Percentiles rank a stretch among this genome's conserved stretches.
Evolutionary conservation across 352 stramenopile species (phyloP).

Genomic region (Chrysophaeum taylorii): DNA sequence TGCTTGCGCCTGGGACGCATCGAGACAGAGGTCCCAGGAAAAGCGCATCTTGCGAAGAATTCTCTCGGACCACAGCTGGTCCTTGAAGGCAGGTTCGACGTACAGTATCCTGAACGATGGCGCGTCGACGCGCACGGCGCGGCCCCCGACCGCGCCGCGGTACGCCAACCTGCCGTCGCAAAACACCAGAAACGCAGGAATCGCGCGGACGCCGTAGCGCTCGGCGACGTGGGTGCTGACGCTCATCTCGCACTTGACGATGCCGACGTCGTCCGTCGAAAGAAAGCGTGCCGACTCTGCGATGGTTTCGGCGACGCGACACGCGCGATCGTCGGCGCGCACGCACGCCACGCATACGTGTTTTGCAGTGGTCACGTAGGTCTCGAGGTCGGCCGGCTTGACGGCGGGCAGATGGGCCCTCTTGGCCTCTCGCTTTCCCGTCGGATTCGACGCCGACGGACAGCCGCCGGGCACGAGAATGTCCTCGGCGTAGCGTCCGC

Average conservation of each 20-base stretch:
- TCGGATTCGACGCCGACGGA: constrained; percentile 29
- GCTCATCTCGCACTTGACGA: constrained; percentile 61
- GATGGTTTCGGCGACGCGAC: constrained; percentile 41
- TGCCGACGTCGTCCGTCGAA: constrained; percentile 14
- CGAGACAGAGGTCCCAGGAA: constrained; percentile 18
- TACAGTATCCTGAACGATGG: neutral
- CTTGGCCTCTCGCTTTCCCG: neutral
- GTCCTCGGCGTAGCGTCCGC: constrained; percentile 57
- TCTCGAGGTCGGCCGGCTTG: constrained; percentile 40
- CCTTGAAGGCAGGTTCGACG: constrained; percentile 18
- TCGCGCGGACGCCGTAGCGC: constrained; percentile 53
- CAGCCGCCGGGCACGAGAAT: constrained; percentile 43
- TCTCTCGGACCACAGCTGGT: constrained; percentile 21
- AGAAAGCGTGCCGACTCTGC: constrained; percentile 43
- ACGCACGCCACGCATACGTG: constrained; percentile 58
- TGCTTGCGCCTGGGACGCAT: neutral
- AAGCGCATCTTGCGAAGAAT: constrained; percentile 16
- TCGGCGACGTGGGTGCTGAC: constrained; percentile 48
- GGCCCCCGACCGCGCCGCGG: constrained; percentile 51
- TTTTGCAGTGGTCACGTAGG: constrained; percentile 46
- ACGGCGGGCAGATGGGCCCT: constrained; percentile 30
- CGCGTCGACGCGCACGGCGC: constrained; percentile 39
- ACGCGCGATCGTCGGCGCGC: constrained; percentile 51
- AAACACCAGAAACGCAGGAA: constrained; percentile 64
- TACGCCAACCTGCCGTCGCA: constrained; percentile 49